A percentile compares a stretch with the other conserved stretches of the same genome.
Conservation (phyloP, 352 stramenopile genomes). For the Pythium periplocum region DNA sequence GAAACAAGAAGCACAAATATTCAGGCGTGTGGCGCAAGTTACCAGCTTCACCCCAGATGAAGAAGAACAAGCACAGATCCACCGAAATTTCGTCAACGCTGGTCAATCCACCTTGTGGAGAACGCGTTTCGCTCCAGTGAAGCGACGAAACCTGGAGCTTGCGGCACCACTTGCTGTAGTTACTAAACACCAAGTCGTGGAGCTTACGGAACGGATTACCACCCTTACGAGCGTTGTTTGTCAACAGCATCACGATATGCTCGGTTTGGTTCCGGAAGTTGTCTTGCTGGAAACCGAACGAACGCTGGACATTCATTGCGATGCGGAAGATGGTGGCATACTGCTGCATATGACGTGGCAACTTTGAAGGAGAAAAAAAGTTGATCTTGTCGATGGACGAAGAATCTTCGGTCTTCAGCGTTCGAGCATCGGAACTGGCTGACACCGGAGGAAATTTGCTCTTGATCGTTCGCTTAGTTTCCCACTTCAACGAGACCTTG, state of each 20-base stretch:
- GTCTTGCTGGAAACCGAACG: conserved; percentile 79
- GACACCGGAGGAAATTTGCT: conserved; percentile 48
- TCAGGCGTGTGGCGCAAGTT: conserved; percentile 98
- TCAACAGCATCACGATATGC: conserved; percentile 95
- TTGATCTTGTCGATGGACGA: conserved; percentile 47
- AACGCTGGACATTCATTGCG: conserved; percentile 80
- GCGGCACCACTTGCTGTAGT: conserved; percentile 87
- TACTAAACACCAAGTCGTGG: conserved; percentile 80
- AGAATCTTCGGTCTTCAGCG: conserved; percentile 47
- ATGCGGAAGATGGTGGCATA: conserved; percentile 80
- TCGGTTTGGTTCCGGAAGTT: conserved; percentile 96
- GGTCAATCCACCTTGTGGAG: conserved; percentile 75
- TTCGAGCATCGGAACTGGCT: conserved; percentile 72
- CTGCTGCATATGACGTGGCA: conserved; percentile 81
- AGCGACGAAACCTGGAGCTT: conserved; percentile 73
- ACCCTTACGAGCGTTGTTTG: conserved; percentile 86
- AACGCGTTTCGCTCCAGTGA: conserved; percentile 60
- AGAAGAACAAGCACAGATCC: conserved; percentile 94
- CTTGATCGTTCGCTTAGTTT: conserved; percentile 15
- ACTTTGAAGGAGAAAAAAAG: conserved; percentile 68
- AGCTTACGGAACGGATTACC: conserved; percentile 80
- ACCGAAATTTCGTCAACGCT: conserved; percentile 86
- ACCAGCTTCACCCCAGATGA: conserved; percentile 97
- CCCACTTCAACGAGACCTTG: conserved; percentile 28
- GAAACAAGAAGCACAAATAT: conserved; percentile 98